Conservation (phyloP, 2,329 filamentous ascomycete genomes). For the Arthrobotrys iridis region DNA sequence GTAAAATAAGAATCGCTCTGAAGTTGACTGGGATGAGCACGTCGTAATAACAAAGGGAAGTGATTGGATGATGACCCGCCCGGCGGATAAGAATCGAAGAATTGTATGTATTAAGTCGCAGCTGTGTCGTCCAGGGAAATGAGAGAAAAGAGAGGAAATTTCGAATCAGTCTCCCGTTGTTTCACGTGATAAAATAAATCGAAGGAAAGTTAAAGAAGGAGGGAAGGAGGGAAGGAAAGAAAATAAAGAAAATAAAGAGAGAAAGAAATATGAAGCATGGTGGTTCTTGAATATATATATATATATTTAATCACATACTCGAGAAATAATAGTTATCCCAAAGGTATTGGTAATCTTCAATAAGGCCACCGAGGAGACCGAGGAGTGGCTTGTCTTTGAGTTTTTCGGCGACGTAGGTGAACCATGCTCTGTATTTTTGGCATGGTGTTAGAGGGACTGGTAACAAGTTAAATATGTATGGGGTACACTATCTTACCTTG, state of each 20-base stretch:
- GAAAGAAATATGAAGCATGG: not conserved
- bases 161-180: conserved; percentile 49
- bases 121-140: conserved; percentile 16
- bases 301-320: conserved; percentile 59
- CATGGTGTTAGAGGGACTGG: conserved; percentile 54
- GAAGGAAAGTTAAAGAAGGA: not conserved
- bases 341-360: conserved; percentile 96
- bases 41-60: conserved; percentile 12
- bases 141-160: conserved; percentile 2
- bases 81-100: conserved; percentile 34
- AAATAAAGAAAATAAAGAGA: not conserved
- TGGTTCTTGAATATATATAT: conserved; percentile 30
- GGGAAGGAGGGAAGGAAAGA: not conserved
- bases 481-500: conserved; percentile 66
- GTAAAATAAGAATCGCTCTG: conserved; percentile 19
- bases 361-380: conserved; percentile 80
- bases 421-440: conserved; percentile 64
- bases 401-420: conserved; percentile 76
- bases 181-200: conserved; percentile 22
- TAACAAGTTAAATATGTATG: not conserved
- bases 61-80: not conserved
- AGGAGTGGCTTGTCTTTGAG: conserved; percentile 78
- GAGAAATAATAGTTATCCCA: conserved; percentile 98
- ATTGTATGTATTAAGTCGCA: conserved; percentile 40
- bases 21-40: not conserved